Evolutionary conservation across 768 basidiomycete species (phyloP).

Genomic region (Psilocybe sp.): DNA sequence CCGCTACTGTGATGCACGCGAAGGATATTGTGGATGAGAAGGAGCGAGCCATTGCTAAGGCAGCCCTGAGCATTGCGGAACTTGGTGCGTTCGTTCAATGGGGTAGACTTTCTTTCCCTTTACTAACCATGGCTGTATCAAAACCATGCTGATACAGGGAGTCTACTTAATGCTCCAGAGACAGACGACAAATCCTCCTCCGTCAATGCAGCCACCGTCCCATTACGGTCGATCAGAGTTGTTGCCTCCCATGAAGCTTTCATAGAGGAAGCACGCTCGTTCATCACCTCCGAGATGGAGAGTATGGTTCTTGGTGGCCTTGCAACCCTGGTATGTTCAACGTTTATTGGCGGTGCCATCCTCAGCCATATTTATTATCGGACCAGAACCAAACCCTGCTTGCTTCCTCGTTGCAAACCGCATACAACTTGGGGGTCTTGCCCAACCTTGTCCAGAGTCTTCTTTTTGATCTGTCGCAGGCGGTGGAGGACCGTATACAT

Average conservation of each 20-base stretch:
- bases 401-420: slow-evolving; percentile 93
- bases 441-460: slow-evolving; percentile 81
- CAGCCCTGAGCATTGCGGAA: slow-evolving; percentile 92
- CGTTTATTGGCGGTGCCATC: not conserved
- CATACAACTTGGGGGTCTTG: slow-evolving; percentile 86
- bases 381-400: slow-evolving; percentile 84
- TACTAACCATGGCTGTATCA: slow-evolving; percentile 1
- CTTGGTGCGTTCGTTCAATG: slow-evolving; percentile 54
- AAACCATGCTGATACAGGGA: slow-evolving; percentile 30
- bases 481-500: slow-evolving; percentile 78
- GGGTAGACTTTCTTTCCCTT: not conserved
- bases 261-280: slow-evolving; percentile 67
- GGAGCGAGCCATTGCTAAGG: slow-evolving; percentile 87
- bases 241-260: slow-evolving; percentile 68
- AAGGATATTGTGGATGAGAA: slow-evolving; percentile 68
- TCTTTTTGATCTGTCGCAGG: slow-evolving; percentile 74
- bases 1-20: slow-evolving; percentile 19
- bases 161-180: slow-evolving; percentile 45
- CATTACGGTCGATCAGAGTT: slow-evolving; percentile 72
- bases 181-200: slow-evolving; percentile 11
- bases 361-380: not conserved
- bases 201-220: slow-evolving; percentile 26
- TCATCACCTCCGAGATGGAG: slow-evolving; percentile 86
- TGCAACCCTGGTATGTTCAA: slow-evolving; percentile 59
- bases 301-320: slow-evolving; percentile 83